Evolutionary conservation across 2,329 filamentous ascomycete genomes (phyloP).

Genomic region (Annulohypoxylon truncatum): DNA sequence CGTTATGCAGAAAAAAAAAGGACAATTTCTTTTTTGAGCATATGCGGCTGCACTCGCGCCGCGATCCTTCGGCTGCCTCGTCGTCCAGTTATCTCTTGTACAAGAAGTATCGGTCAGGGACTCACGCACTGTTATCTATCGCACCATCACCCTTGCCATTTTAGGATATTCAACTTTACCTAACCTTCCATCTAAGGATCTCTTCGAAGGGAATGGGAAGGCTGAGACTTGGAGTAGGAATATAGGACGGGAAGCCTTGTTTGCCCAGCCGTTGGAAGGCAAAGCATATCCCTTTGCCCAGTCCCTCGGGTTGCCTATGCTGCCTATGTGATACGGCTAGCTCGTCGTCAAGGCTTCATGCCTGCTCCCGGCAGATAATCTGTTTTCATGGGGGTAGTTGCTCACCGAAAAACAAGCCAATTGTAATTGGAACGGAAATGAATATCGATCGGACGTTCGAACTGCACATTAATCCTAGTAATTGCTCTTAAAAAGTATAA

Average conservation of each 20-base stretch:
- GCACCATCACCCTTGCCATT: not conserved
- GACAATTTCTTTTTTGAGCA: not conserved
- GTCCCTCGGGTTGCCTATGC: not conserved
- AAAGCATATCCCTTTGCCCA: not conserved
- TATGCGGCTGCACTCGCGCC: not conserved
- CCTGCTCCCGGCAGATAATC: not conserved
- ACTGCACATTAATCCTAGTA: too few species aligned
- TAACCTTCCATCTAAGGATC: not conserved
- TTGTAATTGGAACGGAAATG: too few species aligned
- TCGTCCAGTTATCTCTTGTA: not conserved
- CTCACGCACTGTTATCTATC: not conserved
- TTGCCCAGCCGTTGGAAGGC: not conserved
- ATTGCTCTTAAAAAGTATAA: too few species aligned
- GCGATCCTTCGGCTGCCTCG: slow-evolving; percentile 1
- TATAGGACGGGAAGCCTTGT: not conserved
- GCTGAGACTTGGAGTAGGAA: not conserved
- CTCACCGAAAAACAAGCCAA: not conserved
- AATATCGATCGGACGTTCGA: too few species aligned
- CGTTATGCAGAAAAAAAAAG: not conserved
- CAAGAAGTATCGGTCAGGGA: not conserved
- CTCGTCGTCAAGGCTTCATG: not conserved
- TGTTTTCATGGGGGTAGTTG: not conserved
- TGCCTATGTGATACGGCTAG: too few species aligned
- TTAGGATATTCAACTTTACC: not conserved
- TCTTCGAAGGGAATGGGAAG: not conserved